Conservation (phyloP, 192 early-diverging fungal species). For the Powellomyces hirtus region DNA sequence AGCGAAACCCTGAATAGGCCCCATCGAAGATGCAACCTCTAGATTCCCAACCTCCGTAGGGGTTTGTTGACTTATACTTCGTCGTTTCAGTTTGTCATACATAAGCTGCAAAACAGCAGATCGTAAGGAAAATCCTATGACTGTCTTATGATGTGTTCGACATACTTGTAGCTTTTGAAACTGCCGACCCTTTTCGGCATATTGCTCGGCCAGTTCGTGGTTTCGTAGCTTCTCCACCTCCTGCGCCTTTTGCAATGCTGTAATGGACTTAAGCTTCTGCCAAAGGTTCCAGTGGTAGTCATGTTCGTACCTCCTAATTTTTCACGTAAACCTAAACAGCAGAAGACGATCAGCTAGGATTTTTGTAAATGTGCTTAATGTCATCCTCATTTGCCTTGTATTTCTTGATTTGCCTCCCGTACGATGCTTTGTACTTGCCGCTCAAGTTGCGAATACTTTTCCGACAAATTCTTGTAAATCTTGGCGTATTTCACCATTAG, state of each 20-base stretch:
- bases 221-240: slow-evolving; percentile 38
- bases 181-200: slow-evolving; percentile 39
- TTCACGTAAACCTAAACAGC: slow-evolving; percentile 24
- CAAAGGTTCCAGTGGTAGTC: not conserved
- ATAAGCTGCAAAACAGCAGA: slow-evolving; percentile 13
- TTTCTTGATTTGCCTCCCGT: slow-evolving; percentile 46
- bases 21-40: not conserved
- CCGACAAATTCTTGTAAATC: slow-evolving; percentile 35
- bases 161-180: slow-evolving; percentile 45
- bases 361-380: too few species aligned
- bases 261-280: not conserved
- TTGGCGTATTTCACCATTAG: too few species aligned
- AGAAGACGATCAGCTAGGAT: not conserved
- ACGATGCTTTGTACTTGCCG: slow-evolving; percentile 35
- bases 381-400: slow-evolving; percentile 26
- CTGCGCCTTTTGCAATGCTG: slow-evolving; percentile 32
- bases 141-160: not conserved
- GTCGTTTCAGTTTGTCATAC: slow-evolving; percentile 46
- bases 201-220: slow-evolving; percentile 39
- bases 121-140: not conserved
- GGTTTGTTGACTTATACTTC: slow-evolving; percentile 16
- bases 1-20: not conserved
- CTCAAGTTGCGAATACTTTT: slow-evolving; percentile 37
- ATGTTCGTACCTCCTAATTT: slow-evolving; percentile 15
- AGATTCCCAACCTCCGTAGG: not conserved